Conservation (phyloP, 305 asterid genomes). For the Petunia hybrid region DNA sequence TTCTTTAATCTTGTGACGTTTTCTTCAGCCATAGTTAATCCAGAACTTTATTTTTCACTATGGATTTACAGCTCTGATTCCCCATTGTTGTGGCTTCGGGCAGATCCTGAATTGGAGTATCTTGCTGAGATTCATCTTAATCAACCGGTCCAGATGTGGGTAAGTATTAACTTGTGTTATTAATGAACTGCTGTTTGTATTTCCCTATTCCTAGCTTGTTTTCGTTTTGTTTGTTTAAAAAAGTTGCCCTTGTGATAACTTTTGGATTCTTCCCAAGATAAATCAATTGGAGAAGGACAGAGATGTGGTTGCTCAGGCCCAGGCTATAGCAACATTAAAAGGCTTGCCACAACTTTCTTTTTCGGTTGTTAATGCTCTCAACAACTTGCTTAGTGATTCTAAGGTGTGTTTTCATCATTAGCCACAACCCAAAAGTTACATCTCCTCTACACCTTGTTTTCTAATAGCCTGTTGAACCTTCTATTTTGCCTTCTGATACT, state of each 20-base stretch:
- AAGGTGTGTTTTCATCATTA: constrained; percentile 69
- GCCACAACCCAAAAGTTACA: neutral
- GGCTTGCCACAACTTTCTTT: constrained; percentile 85
- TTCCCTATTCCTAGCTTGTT: constrained; percentile 8
- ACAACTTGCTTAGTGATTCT: constrained; percentile 82
- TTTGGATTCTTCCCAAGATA: constrained; percentile 55
- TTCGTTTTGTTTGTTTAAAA: constrained; percentile 14
- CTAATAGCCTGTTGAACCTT: constrained; percentile 30
- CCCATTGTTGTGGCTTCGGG: constrained; percentile 96
- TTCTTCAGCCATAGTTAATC: constrained; percentile 21
- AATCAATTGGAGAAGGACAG: constrained; percentile 98
- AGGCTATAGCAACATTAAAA: constrained; percentile 86
- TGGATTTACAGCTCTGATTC: constrained; percentile 85
- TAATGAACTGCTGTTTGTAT: neutral
- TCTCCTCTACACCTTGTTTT: neutral
- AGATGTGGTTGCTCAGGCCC: constrained; percentile 97
- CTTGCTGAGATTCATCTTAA: constrained; percentile 90
- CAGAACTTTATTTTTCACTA: constrained; percentile 13
- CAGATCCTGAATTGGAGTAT: constrained; percentile 99
- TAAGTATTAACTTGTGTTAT: constrained; percentile 55
- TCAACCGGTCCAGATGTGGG: constrained; percentile 99
- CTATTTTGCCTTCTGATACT: constrained; percentile 38
- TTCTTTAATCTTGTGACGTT: neutral
- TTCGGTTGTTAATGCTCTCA: constrained; percentile 83
- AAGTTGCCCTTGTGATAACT: neutral